Evolutionary conservation across 164 flowering plant genomes (phyloP).

Genomic region (Annona cherimola): DNA sequence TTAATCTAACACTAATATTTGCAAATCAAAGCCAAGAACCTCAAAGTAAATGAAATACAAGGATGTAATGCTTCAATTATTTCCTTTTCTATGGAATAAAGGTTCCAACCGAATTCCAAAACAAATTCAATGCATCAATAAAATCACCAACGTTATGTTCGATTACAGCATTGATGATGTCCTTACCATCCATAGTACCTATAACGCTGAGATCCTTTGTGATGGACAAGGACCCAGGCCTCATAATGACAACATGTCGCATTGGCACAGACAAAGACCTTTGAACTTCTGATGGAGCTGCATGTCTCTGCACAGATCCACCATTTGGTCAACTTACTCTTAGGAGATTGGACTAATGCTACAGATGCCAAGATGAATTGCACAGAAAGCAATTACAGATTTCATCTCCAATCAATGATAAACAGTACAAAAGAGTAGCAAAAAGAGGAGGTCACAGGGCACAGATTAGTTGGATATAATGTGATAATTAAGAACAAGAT

Average conservation of each 20-base stretch:
- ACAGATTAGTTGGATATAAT: too few species aligned
- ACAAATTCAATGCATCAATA: neutral
- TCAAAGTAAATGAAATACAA: neutral
- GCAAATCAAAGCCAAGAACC: neutral
- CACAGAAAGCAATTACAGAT: too few species aligned
- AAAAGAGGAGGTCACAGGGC: too few species aligned
- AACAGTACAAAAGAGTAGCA: too few species aligned
- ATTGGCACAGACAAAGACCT: conserved; percentile 79
- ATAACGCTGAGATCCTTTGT: conserved; percentile 24
- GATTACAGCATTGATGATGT: neutral
- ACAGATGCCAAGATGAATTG: too few species aligned
- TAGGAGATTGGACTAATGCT: neutral
- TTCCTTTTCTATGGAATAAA: neutral
- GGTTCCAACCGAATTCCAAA: neutral
- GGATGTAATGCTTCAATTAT: neutral
- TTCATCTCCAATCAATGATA: too few species aligned
- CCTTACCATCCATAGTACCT: conserved; percentile 47
- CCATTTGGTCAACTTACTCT: conserved; percentile 2
- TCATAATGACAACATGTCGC: conserved; percentile 58
- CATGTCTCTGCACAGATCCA: conserved; percentile 43
- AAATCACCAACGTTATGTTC: neutral
- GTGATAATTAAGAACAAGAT: neutral
- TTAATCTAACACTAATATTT: too few species aligned
- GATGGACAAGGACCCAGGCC: conserved; percentile 55
- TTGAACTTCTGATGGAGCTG: conserved; percentile 30